Conservation (phyloP, 2,329 filamentous ascomycete genomes). For the Mollisia scopiformis region DNA sequence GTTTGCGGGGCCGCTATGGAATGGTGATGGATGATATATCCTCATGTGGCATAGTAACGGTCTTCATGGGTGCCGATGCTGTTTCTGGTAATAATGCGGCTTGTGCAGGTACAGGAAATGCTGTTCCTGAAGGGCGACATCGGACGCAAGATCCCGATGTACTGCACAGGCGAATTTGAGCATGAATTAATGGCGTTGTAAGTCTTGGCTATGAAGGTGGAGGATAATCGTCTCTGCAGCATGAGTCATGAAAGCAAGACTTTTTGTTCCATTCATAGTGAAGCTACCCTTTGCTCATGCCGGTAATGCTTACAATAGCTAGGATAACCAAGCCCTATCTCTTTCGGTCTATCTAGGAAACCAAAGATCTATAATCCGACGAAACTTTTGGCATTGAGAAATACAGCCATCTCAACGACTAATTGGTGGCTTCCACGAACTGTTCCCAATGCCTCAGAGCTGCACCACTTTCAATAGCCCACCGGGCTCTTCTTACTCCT, state of each 20-base stretch:
- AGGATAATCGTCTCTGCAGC: background rate
- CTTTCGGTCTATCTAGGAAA: no score
- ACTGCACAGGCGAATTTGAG: background rate
- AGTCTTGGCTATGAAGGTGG: background rate
- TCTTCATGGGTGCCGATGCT: background rate
- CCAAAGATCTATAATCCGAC: background rate
- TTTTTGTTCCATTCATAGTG: background rate
- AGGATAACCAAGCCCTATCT: background rate
- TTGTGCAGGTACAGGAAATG: background rate
- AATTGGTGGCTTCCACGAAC: constrained; percentile 76
- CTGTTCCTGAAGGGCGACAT: constrained; percentile 9
- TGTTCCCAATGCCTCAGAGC: constrained; percentile 81
- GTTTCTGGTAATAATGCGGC: background rate
- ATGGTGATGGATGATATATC: background rate
- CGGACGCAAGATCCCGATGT: constrained; percentile 23
- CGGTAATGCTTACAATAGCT: background rate
- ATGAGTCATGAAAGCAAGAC: background rate
- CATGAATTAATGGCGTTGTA: background rate
- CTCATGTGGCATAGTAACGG: constrained; percentile 6
- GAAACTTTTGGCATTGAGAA: background rate
- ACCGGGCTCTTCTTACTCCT: constrained; percentile 82
- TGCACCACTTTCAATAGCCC: constrained; percentile 84
- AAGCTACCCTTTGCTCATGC: background rate
- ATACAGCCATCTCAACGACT: constrained; percentile 8
- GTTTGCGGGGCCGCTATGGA: background rate